These are phyloP conservation scores for Blastobotrys elegans DNA, from an alignment of 1,139 yeast genomes.

Conservation along the genomic window DNA sequence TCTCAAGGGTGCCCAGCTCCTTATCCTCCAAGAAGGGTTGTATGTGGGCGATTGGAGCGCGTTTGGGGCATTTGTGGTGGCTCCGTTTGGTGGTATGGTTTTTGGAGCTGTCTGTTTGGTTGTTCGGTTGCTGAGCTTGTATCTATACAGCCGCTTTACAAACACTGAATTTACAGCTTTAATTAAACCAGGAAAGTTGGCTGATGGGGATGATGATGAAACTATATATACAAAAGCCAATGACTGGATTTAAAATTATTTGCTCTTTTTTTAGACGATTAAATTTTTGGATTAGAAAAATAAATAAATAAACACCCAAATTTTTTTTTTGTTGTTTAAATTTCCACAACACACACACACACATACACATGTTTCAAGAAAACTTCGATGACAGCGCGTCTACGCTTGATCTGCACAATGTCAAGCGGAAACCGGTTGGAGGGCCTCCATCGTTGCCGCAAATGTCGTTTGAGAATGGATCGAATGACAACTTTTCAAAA, in stretches of 20 bases:
- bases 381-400: constrained; percentile 7
- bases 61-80: constrained; percentile 89
- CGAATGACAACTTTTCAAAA: constrained; percentile 7
- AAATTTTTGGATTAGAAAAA: no score
- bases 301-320: no score
- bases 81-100: constrained; percentile 76
- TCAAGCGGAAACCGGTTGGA: constrained; percentile 17
- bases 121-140: constrained; percentile 40
- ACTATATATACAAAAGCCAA: not conserved
- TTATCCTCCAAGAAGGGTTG: constrained; percentile 70
- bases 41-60: constrained; percentile 88
- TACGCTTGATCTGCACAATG: constrained; percentile 1
- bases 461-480: constrained; percentile 6
- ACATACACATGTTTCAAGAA: constrained; percentile 13
- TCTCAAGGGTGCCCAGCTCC: constrained; percentile 68
- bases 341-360: not conserved
- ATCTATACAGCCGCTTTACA: constrained; percentile 36
- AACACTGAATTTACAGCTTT: constrained; percentile 53
- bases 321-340: not conserved
- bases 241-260: constrained; percentile 2
- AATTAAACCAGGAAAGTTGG: constrained; percentile 40
- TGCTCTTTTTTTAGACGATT: not conserved
- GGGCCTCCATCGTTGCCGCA: constrained; percentile 16
- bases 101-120: constrained; percentile 51
- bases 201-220: not conserved